These are phyloP conservation scores for Phaeophleospora eucalypticola DNA, from an alignment of 2,329 filamentous ascomycete species.

Conservation along the genomic window DNA sequence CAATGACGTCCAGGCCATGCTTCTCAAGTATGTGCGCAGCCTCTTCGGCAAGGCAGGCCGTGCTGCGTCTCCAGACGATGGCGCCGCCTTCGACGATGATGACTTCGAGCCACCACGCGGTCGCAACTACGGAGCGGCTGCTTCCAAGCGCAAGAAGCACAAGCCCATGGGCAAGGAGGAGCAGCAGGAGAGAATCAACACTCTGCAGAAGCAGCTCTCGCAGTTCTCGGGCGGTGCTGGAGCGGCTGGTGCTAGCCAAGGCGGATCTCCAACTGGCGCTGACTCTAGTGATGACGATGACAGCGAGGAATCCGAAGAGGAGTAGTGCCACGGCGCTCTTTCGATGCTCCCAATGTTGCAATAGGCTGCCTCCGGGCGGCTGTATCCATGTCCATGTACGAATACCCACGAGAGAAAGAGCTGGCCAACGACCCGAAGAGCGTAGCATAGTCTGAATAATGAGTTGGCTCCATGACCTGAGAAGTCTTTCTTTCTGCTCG, in stretches of 20 bases:
- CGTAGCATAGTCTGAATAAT: no score
- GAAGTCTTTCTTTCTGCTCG: no score
- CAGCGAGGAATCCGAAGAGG: slow-evolving; percentile 35
- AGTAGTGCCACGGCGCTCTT: no score
- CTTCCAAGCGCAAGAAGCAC: slow-evolving; percentile 63
- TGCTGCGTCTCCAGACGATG: slow-evolving; percentile 31
- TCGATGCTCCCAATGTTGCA: no score
- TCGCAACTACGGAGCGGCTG: slow-evolving; percentile 33
- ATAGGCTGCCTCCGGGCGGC: no score
- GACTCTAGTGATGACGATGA: slow-evolving; percentile 30
- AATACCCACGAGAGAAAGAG: no score
- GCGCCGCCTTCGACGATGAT: slow-evolving; percentile 41
- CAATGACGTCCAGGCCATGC: slow-evolving; percentile 51
- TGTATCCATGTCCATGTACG: no score
- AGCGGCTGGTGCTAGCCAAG: slow-evolving; percentile 23
- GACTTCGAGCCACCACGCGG: slow-evolving; percentile 42
- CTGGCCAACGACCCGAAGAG: no score
- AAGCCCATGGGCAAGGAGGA: slow-evolving; percentile 72
- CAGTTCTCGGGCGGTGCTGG: slow-evolving; percentile 25
- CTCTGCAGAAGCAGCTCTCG: slow-evolving; percentile 57
- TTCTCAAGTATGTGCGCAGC: slow-evolving; percentile 52
- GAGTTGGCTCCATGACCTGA: no score
- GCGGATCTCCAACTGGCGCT: slow-evolving; percentile 6
- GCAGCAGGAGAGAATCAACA: slow-evolving; percentile 63
- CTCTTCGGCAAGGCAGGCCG: slow-evolving; percentile 33